phyloP scores from a whole-genome alignment of 2,329 filamentous ascomycete genomes.

The Hymenoscyphus infarciens region DNA sequence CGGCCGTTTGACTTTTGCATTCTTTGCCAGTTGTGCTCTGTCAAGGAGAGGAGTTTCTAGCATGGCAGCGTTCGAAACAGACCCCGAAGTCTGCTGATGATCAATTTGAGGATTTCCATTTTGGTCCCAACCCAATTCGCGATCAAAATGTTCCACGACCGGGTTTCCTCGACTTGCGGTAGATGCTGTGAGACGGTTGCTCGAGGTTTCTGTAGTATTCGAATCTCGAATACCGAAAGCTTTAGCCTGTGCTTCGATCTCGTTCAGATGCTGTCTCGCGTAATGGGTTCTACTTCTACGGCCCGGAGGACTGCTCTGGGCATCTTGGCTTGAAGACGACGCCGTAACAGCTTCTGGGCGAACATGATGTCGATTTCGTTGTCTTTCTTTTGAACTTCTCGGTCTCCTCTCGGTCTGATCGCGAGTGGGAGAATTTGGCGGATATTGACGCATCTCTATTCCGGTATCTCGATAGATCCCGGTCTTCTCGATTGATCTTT shows the following conservation, averaged over 20 bases:
- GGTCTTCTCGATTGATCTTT: conserved; percentile 26
- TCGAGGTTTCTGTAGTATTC: neutral
- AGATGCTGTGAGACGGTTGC: neutral
- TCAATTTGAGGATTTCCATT: neutral
- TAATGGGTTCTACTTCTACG: neutral
- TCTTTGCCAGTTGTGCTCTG: conserved; percentile 25
- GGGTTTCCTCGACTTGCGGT: neutral
- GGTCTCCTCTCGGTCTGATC: neutral
- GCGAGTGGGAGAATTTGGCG: neutral
- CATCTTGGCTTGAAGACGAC: neutral
- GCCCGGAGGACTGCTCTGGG: neutral
- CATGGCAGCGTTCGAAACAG: neutral
- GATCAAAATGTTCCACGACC: conserved; percentile 21
- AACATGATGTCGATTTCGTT: neutral
- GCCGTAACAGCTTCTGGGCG: neutral
- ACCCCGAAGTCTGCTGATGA: neutral
- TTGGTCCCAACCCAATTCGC: conserved; percentile 18
- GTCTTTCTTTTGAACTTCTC: neutral
- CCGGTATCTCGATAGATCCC: conserved; percentile 32
- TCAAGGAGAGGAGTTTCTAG: conserved; percentile 10
- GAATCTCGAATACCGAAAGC: neutral
- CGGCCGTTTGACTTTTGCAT: conserved; percentile 27
- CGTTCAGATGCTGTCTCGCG: neutral
- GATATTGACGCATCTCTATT: conserved; percentile 14
- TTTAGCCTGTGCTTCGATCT: neutral